A percentile compares a stretch with the other conserved stretches of the same genome.
These are phyloP conservation scores for Chaetomium sp. DNA, from an alignment of 2,329 filamentous ascomycete species.

Conservation along the genomic window DNA sequence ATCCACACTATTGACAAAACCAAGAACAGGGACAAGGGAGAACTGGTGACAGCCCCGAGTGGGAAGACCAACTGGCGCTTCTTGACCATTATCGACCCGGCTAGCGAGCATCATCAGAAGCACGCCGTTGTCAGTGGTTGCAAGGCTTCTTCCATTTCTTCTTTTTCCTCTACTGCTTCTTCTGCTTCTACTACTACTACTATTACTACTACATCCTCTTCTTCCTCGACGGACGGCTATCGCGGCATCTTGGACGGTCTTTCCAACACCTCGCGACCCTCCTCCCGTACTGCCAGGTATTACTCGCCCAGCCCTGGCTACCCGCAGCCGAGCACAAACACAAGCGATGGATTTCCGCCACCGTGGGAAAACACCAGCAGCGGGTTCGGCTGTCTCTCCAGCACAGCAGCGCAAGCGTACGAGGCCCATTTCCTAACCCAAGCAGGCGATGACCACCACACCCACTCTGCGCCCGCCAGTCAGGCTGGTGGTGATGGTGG, in stretches of 20 bases:
- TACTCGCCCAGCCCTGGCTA: constrained; percentile 48
- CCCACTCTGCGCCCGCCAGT: not conserved
- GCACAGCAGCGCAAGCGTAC: constrained; percentile 14
- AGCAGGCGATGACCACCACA: not conserved
- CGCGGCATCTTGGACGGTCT: not conserved
- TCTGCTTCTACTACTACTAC: no score
- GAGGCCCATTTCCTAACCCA: constrained; percentile 13
- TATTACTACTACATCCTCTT: no score
- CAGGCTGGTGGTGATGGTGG: not conserved
- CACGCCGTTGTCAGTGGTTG: constrained; percentile 32
- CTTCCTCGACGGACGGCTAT: constrained; percentile 2
- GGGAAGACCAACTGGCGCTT: constrained; percentile 54
- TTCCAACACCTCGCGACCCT: not conserved
- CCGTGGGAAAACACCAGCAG: constrained; percentile 37
- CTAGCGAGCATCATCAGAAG: constrained; percentile 52
- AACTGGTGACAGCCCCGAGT: constrained; percentile 42
- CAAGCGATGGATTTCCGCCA: constrained; percentile 51
- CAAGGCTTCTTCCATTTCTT: not conserved
- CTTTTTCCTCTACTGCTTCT: no score
- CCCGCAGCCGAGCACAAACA: constrained; percentile 46
- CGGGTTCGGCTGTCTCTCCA: constrained; percentile 14
- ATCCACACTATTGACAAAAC: constrained; percentile 33
- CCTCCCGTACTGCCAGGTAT: constrained; percentile 34
- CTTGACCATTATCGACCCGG: constrained; percentile 53
- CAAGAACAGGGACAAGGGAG: constrained; percentile 26